Evolutionary conservation across 495 filamentous ascomycete species (phyloP).

Genomic region (Hypoxylon cercidicola): DNA sequence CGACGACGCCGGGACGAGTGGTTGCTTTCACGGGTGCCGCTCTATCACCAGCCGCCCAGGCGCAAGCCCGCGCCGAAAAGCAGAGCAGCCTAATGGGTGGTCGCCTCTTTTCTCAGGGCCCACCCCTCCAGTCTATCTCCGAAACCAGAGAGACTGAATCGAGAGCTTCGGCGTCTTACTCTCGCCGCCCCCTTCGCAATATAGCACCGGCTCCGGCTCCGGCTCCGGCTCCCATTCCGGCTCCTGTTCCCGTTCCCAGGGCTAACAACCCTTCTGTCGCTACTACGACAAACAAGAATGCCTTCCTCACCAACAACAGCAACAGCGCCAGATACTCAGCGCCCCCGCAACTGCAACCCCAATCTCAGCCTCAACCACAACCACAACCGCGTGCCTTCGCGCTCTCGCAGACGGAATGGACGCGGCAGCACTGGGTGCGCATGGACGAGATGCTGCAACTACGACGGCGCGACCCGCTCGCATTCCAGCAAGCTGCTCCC

Average conservation of each 20-base stretch:
- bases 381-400: conserved; percentile 7
- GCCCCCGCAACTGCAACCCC: conserved; percentile 3
- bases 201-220: background rate
- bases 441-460: conserved; percentile 52
- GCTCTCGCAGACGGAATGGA: conserved; percentile 53
- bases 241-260: background rate
- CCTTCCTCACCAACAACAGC: conserved; percentile 3
- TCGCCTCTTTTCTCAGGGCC: conserved; percentile 13
- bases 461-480: conserved; percentile 37
- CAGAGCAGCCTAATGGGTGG: conserved; percentile 25
- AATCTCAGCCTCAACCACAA: background rate
- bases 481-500: conserved; percentile 40
- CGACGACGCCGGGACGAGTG: conserved; percentile 57
- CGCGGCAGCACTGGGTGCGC: conserved; percentile 54
- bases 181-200: background rate
- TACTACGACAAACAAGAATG: background rate
- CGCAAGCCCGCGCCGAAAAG: conserved; percentile 41
- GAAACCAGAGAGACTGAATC: conserved; percentile 32
- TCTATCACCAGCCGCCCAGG: conserved; percentile 50
- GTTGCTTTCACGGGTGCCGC: conserved; percentile 58
- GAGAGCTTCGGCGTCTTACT: conserved; percentile 3
- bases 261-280: background rate
- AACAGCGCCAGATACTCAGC: conserved; percentile 4
- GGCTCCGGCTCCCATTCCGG: background rate
- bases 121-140: conserved; percentile 21